phyloP scores from a whole-genome alignment of 345 rosid species.

The Trapa bicornis region DNA sequence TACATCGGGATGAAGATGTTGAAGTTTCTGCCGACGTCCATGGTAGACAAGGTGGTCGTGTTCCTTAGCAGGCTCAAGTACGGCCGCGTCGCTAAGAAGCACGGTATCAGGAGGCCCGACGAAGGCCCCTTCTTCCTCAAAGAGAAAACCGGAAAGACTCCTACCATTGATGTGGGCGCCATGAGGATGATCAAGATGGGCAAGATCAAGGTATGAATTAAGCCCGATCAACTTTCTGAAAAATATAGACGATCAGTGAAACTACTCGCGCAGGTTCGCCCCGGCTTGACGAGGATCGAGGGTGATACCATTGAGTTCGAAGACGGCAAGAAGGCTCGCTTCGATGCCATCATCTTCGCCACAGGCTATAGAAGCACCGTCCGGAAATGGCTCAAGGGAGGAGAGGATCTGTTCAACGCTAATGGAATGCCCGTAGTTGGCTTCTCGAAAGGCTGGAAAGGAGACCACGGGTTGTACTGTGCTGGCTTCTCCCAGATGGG shows the following conservation, averaged over 20 bases:
- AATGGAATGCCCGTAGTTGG: constrained; percentile 28
- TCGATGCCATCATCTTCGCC: constrained; percentile 45
- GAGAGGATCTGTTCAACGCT: constrained; percentile 21
- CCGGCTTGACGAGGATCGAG: constrained; percentile 19
- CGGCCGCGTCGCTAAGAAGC: constrained; percentile 6
- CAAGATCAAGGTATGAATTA: constrained; percentile 19
- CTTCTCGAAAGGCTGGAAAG: constrained; percentile 41
- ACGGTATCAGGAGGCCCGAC: constrained; percentile 32
- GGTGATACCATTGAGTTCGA: constrained; percentile 19
- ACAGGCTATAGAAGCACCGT: constrained; percentile 49
- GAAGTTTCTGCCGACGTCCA: constrained; percentile 5
- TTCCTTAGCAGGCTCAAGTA: constrained; percentile 6
- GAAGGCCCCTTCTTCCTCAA: constrained; percentile 31
- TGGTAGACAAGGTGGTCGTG: constrained; percentile 13
- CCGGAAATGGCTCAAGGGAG: constrained; percentile 42
- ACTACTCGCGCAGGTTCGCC: constrained; percentile 13
- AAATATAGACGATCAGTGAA: background rate
- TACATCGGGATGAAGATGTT: constrained; percentile 19
- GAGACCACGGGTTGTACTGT: constrained; percentile 34
- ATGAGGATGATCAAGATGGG: constrained; percentile 21
- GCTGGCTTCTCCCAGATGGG: constrained; percentile 41
- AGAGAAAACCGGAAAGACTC: constrained; percentile 25
- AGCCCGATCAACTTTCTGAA: background rate
- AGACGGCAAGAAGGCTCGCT: constrained; percentile 9
- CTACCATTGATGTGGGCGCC: constrained; percentile 47